Percentiles rank a stretch among this genome's conserved stretches.
phyloP scores from a whole-genome alignment of 2,329 filamentous ascomycete genomes.

The Calonectria multiphialidica region DNA sequence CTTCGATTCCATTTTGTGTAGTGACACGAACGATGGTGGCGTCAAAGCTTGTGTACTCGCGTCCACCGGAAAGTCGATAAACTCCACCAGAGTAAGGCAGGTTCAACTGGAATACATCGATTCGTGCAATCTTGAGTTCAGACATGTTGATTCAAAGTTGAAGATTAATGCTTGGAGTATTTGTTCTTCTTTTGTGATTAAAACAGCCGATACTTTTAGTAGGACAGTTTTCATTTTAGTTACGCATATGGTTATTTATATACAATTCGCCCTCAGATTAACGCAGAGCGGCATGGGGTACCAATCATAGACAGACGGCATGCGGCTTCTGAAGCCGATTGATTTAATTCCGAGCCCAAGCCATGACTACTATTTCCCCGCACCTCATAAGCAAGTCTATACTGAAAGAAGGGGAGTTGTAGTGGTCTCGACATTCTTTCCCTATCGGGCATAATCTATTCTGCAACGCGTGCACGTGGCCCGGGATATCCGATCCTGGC shows the following conservation, averaged over 20 bases:
- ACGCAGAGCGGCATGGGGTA: too few relatives aligned
- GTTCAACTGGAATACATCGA: slow-evolving; percentile 32
- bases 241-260: background rate
- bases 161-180: background rate
- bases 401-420: background rate
- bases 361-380: background rate
- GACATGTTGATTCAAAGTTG: slow-evolving; percentile 33
- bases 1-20: slow-evolving; percentile 33
- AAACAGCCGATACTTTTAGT: too few relatives aligned
- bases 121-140: slow-evolving; percentile 33
- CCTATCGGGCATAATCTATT: background rate
- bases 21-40: slow-evolving; percentile 35
- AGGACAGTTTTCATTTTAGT: background rate
- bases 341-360: background rate
- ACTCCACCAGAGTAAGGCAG: slow-evolving; percentile 31
- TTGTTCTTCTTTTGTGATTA: background rate
- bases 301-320: background rate
- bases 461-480: background rate
- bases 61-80: slow-evolving; percentile 30
- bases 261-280: too few relatives aligned
- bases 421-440: background rate
- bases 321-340: background rate
- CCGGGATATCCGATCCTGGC: background rate
- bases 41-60: slow-evolving; percentile 32
- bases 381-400: too few relatives aligned